These are phyloP conservation scores for Canavalia gladiata DNA, from an alignment of 306 rosid genomes.

Conservation along the genomic window DNA sequence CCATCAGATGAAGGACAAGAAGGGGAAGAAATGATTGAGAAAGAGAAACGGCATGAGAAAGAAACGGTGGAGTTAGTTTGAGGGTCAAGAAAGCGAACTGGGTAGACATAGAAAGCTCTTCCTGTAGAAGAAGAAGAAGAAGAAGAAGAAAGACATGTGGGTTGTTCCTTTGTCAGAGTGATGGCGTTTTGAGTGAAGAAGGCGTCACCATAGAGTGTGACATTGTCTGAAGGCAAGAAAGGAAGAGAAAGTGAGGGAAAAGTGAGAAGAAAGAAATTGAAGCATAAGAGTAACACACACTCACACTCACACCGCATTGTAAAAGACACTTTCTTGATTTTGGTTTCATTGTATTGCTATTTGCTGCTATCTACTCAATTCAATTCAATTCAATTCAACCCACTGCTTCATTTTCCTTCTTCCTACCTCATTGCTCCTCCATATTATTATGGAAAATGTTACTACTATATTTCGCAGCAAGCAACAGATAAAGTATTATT, in stretches of 20 bases:
- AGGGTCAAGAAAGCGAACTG: slow-evolving; percentile 78
- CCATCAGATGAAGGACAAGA: slow-evolving; percentile 74
- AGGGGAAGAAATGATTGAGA: slow-evolving; percentile 67
- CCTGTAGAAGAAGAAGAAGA: slow-evolving; percentile 61
- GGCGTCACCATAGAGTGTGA: slow-evolving; percentile 86
- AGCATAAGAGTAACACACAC: slow-evolving; percentile 37
- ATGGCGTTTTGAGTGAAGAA: slow-evolving; percentile 60
- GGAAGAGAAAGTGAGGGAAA: slow-evolving; percentile 45
- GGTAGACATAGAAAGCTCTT: slow-evolving; percentile 72
- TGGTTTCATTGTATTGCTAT: slow-evolving; percentile 1
- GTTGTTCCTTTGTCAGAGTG: slow-evolving; percentile 68
- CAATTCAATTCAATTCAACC: too few species aligned
- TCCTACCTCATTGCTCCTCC: too few species aligned
- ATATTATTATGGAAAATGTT: too few species aligned
- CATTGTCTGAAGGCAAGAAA: slow-evolving; percentile 52
- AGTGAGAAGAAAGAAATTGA: slow-evolving; percentile 42
- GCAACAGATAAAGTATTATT: too few species aligned
- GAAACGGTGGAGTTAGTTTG: slow-evolving; percentile 66
- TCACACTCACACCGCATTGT: slow-evolving; percentile 49
- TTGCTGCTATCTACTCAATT: too few species aligned
- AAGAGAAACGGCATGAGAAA: slow-evolving; percentile 73
- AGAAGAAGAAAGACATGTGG: slow-evolving; percentile 54
- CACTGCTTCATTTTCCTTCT: too few species aligned
- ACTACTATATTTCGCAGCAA: too few species aligned
- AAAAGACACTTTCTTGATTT: slow-evolving; percentile 10